Base-by-base conservation (phyloP, 257 asterid species). In the Ocimum tenuiflorum region DNA sequence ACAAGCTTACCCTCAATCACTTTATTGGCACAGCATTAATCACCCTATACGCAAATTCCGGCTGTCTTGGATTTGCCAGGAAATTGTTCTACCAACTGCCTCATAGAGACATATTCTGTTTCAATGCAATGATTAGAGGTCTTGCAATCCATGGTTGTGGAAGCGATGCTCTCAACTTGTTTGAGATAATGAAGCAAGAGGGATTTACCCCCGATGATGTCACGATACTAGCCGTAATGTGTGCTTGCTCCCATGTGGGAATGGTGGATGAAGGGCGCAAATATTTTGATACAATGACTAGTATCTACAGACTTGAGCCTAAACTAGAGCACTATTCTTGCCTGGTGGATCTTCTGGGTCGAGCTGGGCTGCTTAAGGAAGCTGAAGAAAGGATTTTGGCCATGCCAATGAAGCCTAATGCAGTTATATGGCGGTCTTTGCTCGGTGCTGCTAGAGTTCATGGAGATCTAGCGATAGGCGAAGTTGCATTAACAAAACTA, bases 161-260 rank as follows among this genome's bases (percentile, higher is more conserved):
- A 29, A 49, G 31, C 9, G 79, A 80, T 48, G 89, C 96, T 63
- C 80, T 88, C 41, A 75, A 74, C 20, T 74, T 85, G 11, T 88
- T 88, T 23, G 74, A 68, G 60, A 71, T 15, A 39, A 83, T 88
- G 96, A 74, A 63, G 31, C 57, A 47, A 18, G 79, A 69, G 38
- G 78, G 80, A n/a, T 61, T 80, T 46, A 4, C 6, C 38, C 85
- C 85, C 0, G 94, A 88, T 69, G 83, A 74, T 48, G 76, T 78
- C 36, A 82, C 96, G 9, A 68, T 88, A 20, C 42, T 88, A 49
- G 83, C 74, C 24, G 73, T 81, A 43, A 80, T 88, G 86, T 66
- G 77, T 65, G 94, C 91, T 57, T 86, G 94, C 78, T 82, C 94
- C 3, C 94, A 86, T 63, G 76, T 79, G 10, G 96, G 94, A 18